Base-by-base conservation (phyloP, 805 yeast species). In the Saturnispora dispora region DNA sequence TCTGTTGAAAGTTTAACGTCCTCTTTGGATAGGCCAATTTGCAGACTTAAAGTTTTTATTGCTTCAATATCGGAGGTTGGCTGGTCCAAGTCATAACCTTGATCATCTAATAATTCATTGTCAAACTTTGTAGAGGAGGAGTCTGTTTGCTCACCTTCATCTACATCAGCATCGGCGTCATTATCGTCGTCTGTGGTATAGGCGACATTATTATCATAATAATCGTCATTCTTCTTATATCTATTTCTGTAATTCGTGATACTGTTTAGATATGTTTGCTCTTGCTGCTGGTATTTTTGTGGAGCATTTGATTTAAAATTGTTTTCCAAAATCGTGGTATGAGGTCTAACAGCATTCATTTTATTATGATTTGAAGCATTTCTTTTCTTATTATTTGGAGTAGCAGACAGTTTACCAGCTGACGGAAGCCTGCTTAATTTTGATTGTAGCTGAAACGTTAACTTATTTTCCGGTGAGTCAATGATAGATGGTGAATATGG, bases 231-330 rank as follows among this genome's bases (percentile, higher is more conserved):
- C 48, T 60, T 62, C 27, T 59, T 58, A 48, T 62, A 65, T 45
- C 60, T 58, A 51, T 69, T 64, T 53, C 56, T 63, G 47, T 60
- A 63, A 43, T 63, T 63, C 18, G 61, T 63, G 53, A 78, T 75
- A 46, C 76, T 74, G 25, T 68, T 69, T 52, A 78, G 65, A 56
- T 78, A 78, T 41, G 75, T 71, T 57, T 70, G 71, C 58, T 78
- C 83, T 57, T 78, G 82, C 36, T 77, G 78, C 47, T 74, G 67
- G 60, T 77, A 78, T 55, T 71, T 73, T 50, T 68, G 68, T 5
- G 66, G 65, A 47, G 61, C 58, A 48, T 62, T 67, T 2, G 66
- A 60, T 30, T 65, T 63, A 33, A 67, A 52, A 45, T 68, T 67
- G 20, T 63, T 59, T 25, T 62, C 59, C 42, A 68, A 54, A 17